A percentile compares a stretch with the other conserved stretches of the same genome.
Evolutionary conservation across 345 rosid species (phyloP).

Genomic region (Linum usitatissimum): DNA sequence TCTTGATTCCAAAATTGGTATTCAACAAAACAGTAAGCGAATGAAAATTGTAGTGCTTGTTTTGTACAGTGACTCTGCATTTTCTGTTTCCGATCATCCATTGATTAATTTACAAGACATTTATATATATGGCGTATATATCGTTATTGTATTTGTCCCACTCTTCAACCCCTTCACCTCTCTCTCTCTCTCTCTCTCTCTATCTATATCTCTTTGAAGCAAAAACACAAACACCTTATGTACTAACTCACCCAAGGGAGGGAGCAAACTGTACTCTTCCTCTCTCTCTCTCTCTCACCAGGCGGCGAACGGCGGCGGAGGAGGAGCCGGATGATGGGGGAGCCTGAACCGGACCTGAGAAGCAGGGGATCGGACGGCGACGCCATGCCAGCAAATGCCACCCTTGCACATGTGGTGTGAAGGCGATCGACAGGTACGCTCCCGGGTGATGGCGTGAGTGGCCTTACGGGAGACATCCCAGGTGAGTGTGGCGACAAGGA

Average conservation of each 20-base stretch:
- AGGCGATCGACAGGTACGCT: conserved; percentile 16
- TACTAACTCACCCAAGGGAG: not conserved
- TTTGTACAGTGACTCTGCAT: no score
- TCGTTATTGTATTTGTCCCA: not conserved
- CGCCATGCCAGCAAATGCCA: conserved; percentile 99
- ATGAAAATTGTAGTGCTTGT: no score
- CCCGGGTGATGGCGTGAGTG: conserved; percentile 49
- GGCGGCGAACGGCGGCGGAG: not conserved
- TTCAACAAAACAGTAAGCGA: no score
- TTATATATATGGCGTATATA: no score
- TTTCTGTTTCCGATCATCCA: no score
- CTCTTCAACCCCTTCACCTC: not conserved
- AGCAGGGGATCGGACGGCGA: conserved; percentile 83
- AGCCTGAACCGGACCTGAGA: conserved; percentile 89
- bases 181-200: no score
- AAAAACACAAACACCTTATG: not conserved
- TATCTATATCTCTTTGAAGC: not conserved
- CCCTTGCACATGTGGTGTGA: conserved; percentile 65
- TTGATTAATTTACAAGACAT: no score
- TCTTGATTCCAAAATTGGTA: no score
- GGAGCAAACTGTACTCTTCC: not conserved
- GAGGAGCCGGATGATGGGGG: conserved; percentile 31
- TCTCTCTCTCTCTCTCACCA: not conserved
- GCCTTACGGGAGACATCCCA: conserved; percentile 89
- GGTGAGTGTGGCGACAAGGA: conserved; percentile 60